phyloP scores from a whole-genome alignment of 331 rosid genomes.

The Ulmus americana region DNA sequence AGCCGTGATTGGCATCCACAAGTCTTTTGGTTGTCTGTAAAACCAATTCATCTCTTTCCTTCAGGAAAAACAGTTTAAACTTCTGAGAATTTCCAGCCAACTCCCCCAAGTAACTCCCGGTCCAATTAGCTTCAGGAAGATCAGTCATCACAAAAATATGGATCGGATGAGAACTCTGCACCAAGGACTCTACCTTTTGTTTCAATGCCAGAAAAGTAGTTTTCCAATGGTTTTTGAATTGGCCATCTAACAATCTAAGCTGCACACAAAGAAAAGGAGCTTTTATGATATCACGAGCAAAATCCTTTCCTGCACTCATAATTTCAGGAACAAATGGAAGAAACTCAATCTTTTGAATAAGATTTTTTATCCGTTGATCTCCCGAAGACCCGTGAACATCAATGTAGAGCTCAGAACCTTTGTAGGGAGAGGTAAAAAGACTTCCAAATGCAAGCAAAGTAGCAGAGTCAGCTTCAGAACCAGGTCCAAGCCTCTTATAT shows the following conservation, averaged over 20 bases:
- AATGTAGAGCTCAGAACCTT: slow-evolving; percentile 56
- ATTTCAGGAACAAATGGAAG: slow-evolving; percentile 77
- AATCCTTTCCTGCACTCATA: slow-evolving; percentile 47
- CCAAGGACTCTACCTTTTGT: slow-evolving; percentile 48
- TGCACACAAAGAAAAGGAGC: slow-evolving; percentile 80
- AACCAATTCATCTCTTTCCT: slow-evolving; percentile 45
- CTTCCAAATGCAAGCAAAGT: slow-evolving; percentile 82
- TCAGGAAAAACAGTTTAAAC: slow-evolving; percentile 53
- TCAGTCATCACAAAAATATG: slow-evolving; percentile 80
- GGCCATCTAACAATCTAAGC: slow-evolving; percentile 81
- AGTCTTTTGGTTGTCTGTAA: slow-evolving; percentile 45
- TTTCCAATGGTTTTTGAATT: slow-evolving; percentile 82
- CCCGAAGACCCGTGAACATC: slow-evolving; percentile 54
- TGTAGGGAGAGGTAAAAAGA: slow-evolving; percentile 78
- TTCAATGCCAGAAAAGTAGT: slow-evolving; percentile 53
- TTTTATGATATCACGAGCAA: slow-evolving; percentile 37
- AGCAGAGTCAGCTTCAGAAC: slow-evolving; percentile 59
- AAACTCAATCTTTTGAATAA: slow-evolving; percentile 46
- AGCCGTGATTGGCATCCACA: slow-evolving; percentile 39
- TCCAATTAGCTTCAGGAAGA: slow-evolving; percentile 75
- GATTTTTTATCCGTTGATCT: slow-evolving; percentile 43
- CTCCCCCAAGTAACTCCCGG: slow-evolving; percentile 62
- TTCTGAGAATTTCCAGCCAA: slow-evolving; percentile 39
- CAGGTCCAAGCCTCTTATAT: slow-evolving; percentile 59
- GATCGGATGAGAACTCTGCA: slow-evolving; percentile 39